Evolutionary conservation across 371 early-diverging fungal species (phyloP), one percentile per base, ranked within the genome.

Genomic region (Synchytrium microbalum): DNA sequence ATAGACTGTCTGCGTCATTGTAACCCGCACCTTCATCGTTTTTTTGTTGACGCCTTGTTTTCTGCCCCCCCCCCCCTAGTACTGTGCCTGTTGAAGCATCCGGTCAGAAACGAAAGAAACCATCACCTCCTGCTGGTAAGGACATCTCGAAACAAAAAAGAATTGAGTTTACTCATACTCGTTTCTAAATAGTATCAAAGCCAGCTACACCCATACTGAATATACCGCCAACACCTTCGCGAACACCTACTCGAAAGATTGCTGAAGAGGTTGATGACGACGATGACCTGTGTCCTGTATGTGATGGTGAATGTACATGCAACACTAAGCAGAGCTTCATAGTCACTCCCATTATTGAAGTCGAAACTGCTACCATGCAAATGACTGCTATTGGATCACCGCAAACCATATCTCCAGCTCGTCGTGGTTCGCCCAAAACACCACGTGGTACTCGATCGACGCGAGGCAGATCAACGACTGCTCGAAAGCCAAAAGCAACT

Each of bases 261-360:
- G 60, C 16, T 10, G 68, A 62, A 26, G 65, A 13, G 14, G 72
- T 62, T 2, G 61, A 59, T 10, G 60, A 32, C 63, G 72, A 69
- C 32, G 72, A 73, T 46, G 75, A 76, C 32, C 60, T 75, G 13
- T 77, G 78, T 61, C 71, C 69, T 14, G 69, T 75, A 13, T 77
- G 78, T 63, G 78, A 77, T 31, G 78, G 78, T 16, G 76, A 74
- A n/a, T 77, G 78, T 59, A 72, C 75, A 2, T 77, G 78, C 66
- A 72, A 72, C 52, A 23, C 60, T 31, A 8, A 65, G 29, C 51
- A 14, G 14, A 24, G 13, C 24, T 8, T 56, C 56, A 26, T 56
- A 5, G 24, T 29, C 29, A 56, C 56, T 24, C 56, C 56, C 8
- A 56, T 24, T 56, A 56, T 38, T 19, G 46, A 38, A 38, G 46